Base-by-base conservation (phyloP, 345 rosid genomes). In the Acer saccharum region DNA sequence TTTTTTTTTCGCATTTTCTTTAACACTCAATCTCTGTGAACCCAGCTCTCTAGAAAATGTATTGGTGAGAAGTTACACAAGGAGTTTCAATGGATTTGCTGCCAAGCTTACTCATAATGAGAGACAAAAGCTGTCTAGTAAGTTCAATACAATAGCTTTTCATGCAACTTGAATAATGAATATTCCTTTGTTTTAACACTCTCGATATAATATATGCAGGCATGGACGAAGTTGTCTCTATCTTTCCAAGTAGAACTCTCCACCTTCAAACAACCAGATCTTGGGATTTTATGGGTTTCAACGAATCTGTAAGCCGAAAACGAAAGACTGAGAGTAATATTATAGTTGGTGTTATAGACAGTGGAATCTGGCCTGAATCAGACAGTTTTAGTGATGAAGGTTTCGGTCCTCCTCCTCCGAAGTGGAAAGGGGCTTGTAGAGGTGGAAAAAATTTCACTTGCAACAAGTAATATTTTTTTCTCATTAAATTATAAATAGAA, bases 11-110 rank as follows among this genome's bases (percentile, higher is more conserved):
- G 44, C 44, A 41, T 25, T 10, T 18, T 11, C 2, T 3, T 12
- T 55, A 21, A 32, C 10, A 62, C 1, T 35, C 21, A 7, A 17
- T 68, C 16, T 44, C 1, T 23, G 21, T 20, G 4, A 6, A 13
- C n/a, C 46, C 75, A 84, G 84, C 13, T 70, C 75, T 54, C 48
- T 29, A 0, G 61, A 67, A 52, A 69, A 63, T 54, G 10, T 67
- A 12, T 17, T 83, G 76, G 35, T 87, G 39, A 82, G 79, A 65
- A 88, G 88, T 69, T 86, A 86, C 79, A 68, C 0, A 7, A 81
- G 79, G 78, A 88, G 91, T 66, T 86, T 88, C 80, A 86, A 84
- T 69, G 91, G 88, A 61, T 86, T 88, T 83, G 89, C 82, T 1
- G 89, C 91, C 21, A 78, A 48, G 74, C 88, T 88, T 29, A 84